Percentiles rank a stretch among this genome's conserved stretches.
Conservation (phyloP, 176 grass and related monocot genomes). For the Phyllostachys edulis region DNA sequence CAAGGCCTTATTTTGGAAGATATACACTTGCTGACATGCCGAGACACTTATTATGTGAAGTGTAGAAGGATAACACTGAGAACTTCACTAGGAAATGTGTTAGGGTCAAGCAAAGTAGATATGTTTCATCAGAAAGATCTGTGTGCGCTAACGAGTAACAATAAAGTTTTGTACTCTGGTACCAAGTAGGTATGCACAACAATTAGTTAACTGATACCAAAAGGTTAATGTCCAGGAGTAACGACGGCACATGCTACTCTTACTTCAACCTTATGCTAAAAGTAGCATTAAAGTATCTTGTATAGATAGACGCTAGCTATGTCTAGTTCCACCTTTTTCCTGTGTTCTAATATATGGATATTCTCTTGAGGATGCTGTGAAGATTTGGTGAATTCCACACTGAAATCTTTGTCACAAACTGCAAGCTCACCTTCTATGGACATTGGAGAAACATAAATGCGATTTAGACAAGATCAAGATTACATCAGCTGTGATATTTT, state of each 20-base stretch:
- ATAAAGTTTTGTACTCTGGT: not conserved
- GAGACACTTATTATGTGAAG: not conserved
- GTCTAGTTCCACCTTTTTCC: not conserved
- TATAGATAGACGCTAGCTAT: not conserved
- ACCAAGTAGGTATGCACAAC: not conserved
- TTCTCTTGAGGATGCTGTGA: not conserved
- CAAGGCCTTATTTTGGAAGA: not conserved
- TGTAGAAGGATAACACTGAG: not conserved
- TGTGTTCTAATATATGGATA: not conserved
- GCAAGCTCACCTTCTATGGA: not conserved
- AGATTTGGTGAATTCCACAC: not conserved
- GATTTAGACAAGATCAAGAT: not conserved
- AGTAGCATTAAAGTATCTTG: slow-evolving; percentile 5
- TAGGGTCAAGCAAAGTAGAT: not conserved
- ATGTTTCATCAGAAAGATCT: not conserved
- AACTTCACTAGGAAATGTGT: not conserved
- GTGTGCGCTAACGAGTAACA: not conserved
- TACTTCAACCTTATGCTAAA: too few species aligned
- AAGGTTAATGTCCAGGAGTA: not conserved
- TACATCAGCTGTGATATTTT: slow-evolving; percentile 10
- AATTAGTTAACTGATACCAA: not conserved
- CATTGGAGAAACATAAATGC: not conserved
- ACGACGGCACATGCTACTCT: not conserved
- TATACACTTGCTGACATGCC: not conserved
- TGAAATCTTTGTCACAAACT: slow-evolving; percentile 6